Base-by-base conservation (phyloP, 2,329 filamentous ascomycete species). In the Colletotrichum karsti region DNA sequence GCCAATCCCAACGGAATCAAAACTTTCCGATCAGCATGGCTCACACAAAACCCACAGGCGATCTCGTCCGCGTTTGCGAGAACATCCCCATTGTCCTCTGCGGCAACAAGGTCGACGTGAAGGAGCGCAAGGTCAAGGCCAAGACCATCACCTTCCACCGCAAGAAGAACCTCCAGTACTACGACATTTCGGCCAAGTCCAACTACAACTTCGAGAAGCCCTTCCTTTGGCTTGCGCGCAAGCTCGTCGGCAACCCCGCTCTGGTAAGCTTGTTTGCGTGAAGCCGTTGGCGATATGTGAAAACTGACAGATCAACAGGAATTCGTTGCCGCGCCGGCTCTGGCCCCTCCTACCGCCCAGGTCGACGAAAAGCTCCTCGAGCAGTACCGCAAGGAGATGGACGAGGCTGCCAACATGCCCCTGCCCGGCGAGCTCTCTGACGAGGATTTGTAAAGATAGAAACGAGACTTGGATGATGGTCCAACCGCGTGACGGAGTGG, bases 201-300 rank as follows among this genome's bases (percentile, higher is more conserved):
- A 98, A 98, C 90, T 98, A 99, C 88, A 98, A 98, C 91, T 98
- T 98, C 84, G 95, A 98, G 92, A 99, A 98, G 91, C 95, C 95
- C 72, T 98, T 99, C 93, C 92, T 98, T 77, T 98, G 96, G 96
- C 92, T 99, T 77, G 95, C 95, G 76, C 92, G 96, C 83, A 99
- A 99, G 91, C 91, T 99, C 67, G 95, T 97, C 76, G 96, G 95
- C 84, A 98, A 98, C 89, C 88, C 93, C 77, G 83, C 85, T 78
- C 85, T 97, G 81, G 93, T 96, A 85, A 76, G 92, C 84, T 62
- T 46, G 28, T 9, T 54, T 15, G 12, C 41, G 37, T n/a, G 28
- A 4, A 67, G 46, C 77, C 81, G 74, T 81, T 74, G 63, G 60
- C 50, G 9, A 18, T 10, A 30, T 18, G 46, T 35, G 26, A 20